phyloP scores from a whole-genome alignment of 306 rosid genomes.

The Acacia melanoxylon region DNA sequence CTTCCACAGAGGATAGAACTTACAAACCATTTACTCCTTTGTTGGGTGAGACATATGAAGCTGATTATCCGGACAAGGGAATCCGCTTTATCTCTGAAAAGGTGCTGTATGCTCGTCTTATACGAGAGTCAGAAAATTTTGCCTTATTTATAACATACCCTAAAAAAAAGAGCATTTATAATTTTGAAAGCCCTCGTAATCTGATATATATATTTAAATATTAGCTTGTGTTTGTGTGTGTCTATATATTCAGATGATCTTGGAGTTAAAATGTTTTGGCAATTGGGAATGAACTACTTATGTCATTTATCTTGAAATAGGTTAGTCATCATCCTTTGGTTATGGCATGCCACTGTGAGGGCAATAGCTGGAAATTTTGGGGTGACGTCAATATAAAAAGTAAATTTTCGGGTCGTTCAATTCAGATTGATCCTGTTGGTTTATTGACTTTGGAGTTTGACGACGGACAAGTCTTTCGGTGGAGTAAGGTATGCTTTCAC shows the following conservation, averaged over 20 bases:
- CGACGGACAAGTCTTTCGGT: constrained; percentile 79
- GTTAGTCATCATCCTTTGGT: background rate
- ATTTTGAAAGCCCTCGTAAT: background rate
- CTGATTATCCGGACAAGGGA: constrained; percentile 91
- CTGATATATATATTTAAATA: background rate
- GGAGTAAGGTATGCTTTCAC: constrained; percentile 76
- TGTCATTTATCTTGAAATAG: background rate
- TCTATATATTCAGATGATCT: background rate
- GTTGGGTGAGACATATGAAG: constrained; percentile 95
- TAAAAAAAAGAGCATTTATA: too few species aligned
- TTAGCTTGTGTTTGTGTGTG: background rate
- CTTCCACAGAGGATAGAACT: constrained; percentile 78
- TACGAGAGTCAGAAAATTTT: background rate
- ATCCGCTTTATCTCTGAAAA: constrained; percentile 85
- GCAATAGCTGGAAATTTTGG: constrained; percentile 90
- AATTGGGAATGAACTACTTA: constrained; percentile 19
- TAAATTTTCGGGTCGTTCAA: constrained; percentile 97
- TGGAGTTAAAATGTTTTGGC: background rate
- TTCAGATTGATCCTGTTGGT: constrained; percentile 96
- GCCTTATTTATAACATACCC: background rate
- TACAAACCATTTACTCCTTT: constrained; percentile 97
- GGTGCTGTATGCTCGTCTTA: constrained; percentile 41
- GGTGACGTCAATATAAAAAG: constrained; percentile 86
- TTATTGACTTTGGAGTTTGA: constrained; percentile 79
- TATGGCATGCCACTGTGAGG: constrained; percentile 44